Evolutionary conservation across 2,329 filamentous ascomycete genomes (phyloP), one percentile per base, ranked within the genome.

Genomic region (Ascochyta pisi): DNA sequence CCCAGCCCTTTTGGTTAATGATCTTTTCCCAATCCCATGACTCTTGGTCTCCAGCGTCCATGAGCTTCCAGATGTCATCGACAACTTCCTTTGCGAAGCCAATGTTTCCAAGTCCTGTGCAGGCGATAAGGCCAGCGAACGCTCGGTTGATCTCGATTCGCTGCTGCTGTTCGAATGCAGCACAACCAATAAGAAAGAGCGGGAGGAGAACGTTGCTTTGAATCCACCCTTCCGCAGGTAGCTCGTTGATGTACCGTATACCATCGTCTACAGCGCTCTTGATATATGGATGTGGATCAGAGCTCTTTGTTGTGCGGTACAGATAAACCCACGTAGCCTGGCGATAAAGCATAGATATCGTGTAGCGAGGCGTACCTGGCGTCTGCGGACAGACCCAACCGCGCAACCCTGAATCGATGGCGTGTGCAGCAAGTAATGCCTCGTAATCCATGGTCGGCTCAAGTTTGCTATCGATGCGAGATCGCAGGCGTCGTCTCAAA

Each of bases 381-480:
- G 76, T 67, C 54, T 85, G 82, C 0, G 77, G 79, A 3, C 91
- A 90, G 23, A 84, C 82, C 92, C 92, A 96, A 13, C 85, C 83
- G 6, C 87, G 83, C 48, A 96, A 88, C 5, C 84, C 87, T 13
- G 83, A 83, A 63, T 96, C 89, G 65, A 96, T 92, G 48, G 88
- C 85, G 6, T 89, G 86, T 0, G 90, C 91, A 41, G 86, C 84
- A 65, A 87, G 89, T 9, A 95, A 79, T 10, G 87, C 88, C 23
- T 84, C 82, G 69, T 92, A 92, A 73, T 92, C 88, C 38, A 93
- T 87, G 0, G 84, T 81, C 0, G 89, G 90, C 47, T 91, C 87
- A 2, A 85, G 77, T 3, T 84, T 78, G 50, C 83, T 61, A 38
- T 81, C 77, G 64, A 92, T 87, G 47, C 91, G 87, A 29, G 81